Percentiles rank a stretch among this genome's conserved stretches.
These are phyloP conservation scores for Tylopilus sp. DNA, from an alignment of 768 basidiomycete genomes.

Conservation along the genomic window DNA sequence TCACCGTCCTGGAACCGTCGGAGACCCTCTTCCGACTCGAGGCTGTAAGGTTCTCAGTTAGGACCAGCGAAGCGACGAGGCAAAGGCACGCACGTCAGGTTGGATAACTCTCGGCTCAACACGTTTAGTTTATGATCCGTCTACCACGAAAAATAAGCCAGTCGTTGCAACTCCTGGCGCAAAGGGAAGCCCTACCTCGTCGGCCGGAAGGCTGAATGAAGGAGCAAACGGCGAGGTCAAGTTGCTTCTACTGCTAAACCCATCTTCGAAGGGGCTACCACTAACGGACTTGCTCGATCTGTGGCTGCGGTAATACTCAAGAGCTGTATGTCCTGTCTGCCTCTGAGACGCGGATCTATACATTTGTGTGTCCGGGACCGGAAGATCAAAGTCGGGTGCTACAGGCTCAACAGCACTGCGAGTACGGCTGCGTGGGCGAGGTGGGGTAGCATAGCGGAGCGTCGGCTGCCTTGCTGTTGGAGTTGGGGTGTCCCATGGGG, in stretches of 20 bases:
- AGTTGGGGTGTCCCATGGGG: constrained; percentile 35
- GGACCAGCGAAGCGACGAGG: neutral
- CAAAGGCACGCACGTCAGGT: constrained; percentile 37
- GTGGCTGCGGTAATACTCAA: constrained; percentile 36
- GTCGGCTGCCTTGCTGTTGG: constrained; percentile 25
- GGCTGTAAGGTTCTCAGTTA: constrained; percentile 35
- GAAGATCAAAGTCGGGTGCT: constrained; percentile 35
- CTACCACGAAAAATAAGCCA: constrained; percentile 19
- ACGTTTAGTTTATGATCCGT: constrained; percentile 23
- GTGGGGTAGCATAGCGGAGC: constrained; percentile 16
- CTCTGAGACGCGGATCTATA: constrained; percentile 44
- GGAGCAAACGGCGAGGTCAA: constrained; percentile 35
- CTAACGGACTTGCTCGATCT: constrained; percentile 41
- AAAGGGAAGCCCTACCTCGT: constrained; percentile 35
- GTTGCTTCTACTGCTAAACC: constrained; percentile 15
- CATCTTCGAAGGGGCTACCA: constrained; percentile 16
- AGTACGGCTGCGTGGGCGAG: constrained; percentile 35
- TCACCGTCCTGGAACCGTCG: constrained; percentile 65
- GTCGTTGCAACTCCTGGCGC: constrained; percentile 16
- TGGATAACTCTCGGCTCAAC: constrained; percentile 34
- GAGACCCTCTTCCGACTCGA: constrained; percentile 62
- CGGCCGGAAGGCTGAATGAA: constrained; percentile 32
- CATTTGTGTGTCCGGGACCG: constrained; percentile 47
- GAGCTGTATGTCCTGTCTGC: constrained; percentile 27
- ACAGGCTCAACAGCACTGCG: constrained; percentile 35